Evolutionary conservation across 2,329 filamentous ascomycete genomes (phyloP), one percentile per base, ranked within the genome.

Genomic region (Aspergillus brunneoviolaceus): DNA sequence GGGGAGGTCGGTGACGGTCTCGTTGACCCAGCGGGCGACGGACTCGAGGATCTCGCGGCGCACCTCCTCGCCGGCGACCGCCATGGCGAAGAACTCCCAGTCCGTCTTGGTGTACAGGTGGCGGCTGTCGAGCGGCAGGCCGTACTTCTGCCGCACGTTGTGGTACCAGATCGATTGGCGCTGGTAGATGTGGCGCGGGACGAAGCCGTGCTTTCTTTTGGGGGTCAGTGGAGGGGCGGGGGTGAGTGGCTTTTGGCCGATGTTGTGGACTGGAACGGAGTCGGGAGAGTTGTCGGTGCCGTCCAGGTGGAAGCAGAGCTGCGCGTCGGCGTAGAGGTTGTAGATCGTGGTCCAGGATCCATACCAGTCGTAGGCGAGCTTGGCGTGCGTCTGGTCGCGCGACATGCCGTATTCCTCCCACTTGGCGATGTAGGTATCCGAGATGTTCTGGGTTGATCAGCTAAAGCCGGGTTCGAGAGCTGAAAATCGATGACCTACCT

Each of bases 31-130:
- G 58, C 79, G 80, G 1, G 90, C 90, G 47, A 95, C 88, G 19
- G 86, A 84, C 61, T 91, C 83, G 39, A 95, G 78, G 54, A 96
- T 92, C 72, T 89, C 85, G 2, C 83, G 81, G 57, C 91, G 84
- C 1, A 89, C 89, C 60, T 82, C 77, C 71, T 85, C 84, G 66
- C 86, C 87, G 4, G 90, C 85, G 5, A 96, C 89, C 1, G 91
- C 90, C 51, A 92, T 91, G 0, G 91, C 90, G 74, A 95, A 93
- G 73, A 96, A 92, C 68, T 95, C 89, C 92, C 92, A 96, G 76
- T 96, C 92, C 31, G 89, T 92, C 77, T 96, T 96, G 35, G 91
- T 89, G 75, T 95, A 95, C 3, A 94, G 75, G 74, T 95, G 91
- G 49, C 92, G 85, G 66, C 85, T 89, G 75, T 96, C 92, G 7